Evolutionary conservation across 306 rosid genomes (phyloP), one percentile per base, ranked within the genome.

Genomic region (Dalbergia cochinchinensis): DNA sequence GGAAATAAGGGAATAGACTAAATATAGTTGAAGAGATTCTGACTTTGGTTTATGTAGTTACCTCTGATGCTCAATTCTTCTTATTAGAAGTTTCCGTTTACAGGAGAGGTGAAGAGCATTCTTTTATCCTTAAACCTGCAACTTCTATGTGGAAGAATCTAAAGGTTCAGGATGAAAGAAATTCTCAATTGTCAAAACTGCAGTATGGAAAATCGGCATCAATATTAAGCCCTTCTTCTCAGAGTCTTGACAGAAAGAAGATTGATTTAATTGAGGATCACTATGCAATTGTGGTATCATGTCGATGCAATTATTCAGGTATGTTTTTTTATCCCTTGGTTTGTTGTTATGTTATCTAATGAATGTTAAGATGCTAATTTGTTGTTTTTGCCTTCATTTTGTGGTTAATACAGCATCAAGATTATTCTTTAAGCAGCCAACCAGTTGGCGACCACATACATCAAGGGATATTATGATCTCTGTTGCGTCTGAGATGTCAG

Each of bases 51-150:
- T 44, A 53, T 44, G 37, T 51, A 16, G 63, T 67, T 83, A 83
- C 11, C 57, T 80, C 68, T 47, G 4, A 72, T 76, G 19, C 42
- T 83, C 65, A 54, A 54, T 65, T 85, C 53, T 57, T 63, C 88
- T 79, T 61, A 81, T 78, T 55, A 71, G 75, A 47, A 84, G 59
- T 83, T 76, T 83, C 77, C 82, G 7, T 42, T 83, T 90, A 72
- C 89, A 95, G 99, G 97, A 93, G 96, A 85, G 95, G 97, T 33
- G 98, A 95, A 85, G 99, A 93, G 54, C 99, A 95, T 84, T 95
- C 98, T 74, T 95, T 93, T 85, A 93, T 95, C 71, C 96, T 95
- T 83, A 95, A 91, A 83, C 99, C 97, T 22, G 88, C 88, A 76
- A 91, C 90, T 71, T 83, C 92, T 65, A 47, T 83, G 91, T 89